Percentiles rank a stretch among this genome's conserved stretches.
These are phyloP conservation scores for Blastobotrys aristatus DNA, from an alignment of 1,139 yeast species.

Conservation along the genomic window DNA sequence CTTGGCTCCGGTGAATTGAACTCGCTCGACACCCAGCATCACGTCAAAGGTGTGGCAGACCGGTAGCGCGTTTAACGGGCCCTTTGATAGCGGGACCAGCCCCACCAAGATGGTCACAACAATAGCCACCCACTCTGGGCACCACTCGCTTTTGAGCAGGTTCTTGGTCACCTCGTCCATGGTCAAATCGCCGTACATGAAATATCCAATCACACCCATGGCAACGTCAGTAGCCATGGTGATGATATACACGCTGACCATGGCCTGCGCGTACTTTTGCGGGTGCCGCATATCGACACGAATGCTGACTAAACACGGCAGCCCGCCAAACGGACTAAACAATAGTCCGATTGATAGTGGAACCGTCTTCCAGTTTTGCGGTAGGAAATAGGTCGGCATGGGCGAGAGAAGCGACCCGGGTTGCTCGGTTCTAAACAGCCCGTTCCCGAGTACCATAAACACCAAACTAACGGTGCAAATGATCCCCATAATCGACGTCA, in stretches of 20 bases:
- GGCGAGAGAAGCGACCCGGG: slow-evolving; percentile 69
- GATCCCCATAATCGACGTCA: slow-evolving; percentile 72
- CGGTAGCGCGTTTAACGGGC: slow-evolving; percentile 85
- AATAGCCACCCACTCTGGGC: slow-evolving; percentile 62
- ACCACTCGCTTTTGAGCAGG: slow-evolving; percentile 62
- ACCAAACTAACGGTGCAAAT: slow-evolving; percentile 63
- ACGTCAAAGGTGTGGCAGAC: slow-evolving; percentile 65
- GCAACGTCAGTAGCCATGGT: slow-evolving; percentile 66
- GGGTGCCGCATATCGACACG: slow-evolving; percentile 83
- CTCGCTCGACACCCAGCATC: slow-evolving; percentile 33
- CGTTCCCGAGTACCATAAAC: slow-evolving; percentile 53
- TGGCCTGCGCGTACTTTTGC: slow-evolving; percentile 44
- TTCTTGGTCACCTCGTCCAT: slow-evolving; percentile 81
- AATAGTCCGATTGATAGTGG: slow-evolving; percentile 66
- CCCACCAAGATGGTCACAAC: slow-evolving; percentile 69
- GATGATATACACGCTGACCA: slow-evolving; percentile 55
- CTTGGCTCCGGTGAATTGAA: slow-evolving; percentile 9
- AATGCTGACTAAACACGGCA: slow-evolving; percentile 77
- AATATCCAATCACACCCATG: slow-evolving; percentile 75
- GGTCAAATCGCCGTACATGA: slow-evolving; percentile 77
- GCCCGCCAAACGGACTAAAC: slow-evolving; percentile 91
- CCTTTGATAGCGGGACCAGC: slow-evolving; percentile 77
- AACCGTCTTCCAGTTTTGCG: slow-evolving; percentile 44
- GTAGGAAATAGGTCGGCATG: slow-evolving; percentile 43
- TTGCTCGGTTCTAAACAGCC: slow-evolving; percentile 46